Conservation (phyloP, 176 grass and related monocot genomes). For the Alloteropsis semialata region DNA sequence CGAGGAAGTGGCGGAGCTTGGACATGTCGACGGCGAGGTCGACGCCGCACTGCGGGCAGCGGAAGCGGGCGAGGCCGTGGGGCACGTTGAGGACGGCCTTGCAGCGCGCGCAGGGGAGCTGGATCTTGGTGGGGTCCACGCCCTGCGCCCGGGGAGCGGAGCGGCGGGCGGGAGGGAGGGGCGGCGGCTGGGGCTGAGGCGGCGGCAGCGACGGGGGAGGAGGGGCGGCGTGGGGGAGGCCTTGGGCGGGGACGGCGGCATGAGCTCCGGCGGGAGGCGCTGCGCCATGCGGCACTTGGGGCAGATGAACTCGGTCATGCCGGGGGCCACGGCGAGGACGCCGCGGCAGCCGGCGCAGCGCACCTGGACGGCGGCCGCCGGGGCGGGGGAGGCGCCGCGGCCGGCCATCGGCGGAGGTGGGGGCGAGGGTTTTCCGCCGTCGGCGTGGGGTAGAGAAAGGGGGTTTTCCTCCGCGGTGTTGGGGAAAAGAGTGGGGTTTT, state of each 20-base stretch:
- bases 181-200: background rate
- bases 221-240: conserved; percentile 28
- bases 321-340: conserved; percentile 59
- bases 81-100: conserved; percentile 82
- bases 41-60: conserved; percentile 85
- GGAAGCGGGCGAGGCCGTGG: conserved; percentile 73
- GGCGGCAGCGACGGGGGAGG: background rate
- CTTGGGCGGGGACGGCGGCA: conserved; percentile 30
- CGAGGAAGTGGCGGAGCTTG: conserved; percentile 48
- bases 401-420: conserved; percentile 29
- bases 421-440: background rate
- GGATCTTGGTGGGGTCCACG: conserved; percentile 39
- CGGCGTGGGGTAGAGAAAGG: background rate
- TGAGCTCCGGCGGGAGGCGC: conserved; percentile 83
- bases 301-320: conserved; percentile 96
- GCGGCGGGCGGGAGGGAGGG: conserved; percentile 1
- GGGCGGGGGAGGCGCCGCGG: conserved; percentile 26
- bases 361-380: conserved; percentile 32
- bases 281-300: conserved; percentile 79
- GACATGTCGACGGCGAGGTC: conserved; percentile 75
- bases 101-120: conserved; percentile 52
- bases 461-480: background rate
- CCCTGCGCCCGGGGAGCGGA: conserved; percentile 24
- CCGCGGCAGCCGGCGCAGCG: conserved; percentile 70
- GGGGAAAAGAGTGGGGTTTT: background rate